Percentiles rank a stretch among this genome's conserved stretches.
These are phyloP conservation scores for Aspergillus conjunctus DNA, from an alignment of 495 filamentous ascomycete species.

Conservation along the genomic window DNA sequence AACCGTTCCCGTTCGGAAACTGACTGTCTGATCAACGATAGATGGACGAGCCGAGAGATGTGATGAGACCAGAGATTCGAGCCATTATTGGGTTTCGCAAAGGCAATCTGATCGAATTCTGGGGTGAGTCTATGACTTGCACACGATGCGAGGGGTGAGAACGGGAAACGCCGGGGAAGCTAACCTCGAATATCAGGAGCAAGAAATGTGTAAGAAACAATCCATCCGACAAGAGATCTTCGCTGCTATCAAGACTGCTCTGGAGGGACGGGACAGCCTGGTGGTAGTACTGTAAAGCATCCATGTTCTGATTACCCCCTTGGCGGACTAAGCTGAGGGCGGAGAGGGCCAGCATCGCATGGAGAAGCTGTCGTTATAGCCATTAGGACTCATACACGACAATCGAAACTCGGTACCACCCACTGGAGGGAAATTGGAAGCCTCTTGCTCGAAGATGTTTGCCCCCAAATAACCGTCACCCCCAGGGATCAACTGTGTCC, in stretches of 20 bases:
- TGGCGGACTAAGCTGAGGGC: conserved; percentile 57
- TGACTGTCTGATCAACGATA: conserved; percentile 49
- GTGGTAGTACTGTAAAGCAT: conserved; percentile 59
- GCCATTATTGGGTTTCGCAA: conserved; percentile 42
- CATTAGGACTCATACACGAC: conserved; percentile 18
- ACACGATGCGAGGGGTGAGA: background rate
- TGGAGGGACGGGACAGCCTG: conserved; percentile 55
- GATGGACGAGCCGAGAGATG: conserved; percentile 55
- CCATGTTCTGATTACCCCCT: conserved; percentile 45
- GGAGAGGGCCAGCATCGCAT: conserved; percentile 63
- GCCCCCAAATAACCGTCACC: conserved; percentile 34
- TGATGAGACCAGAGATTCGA: conserved; percentile 59
- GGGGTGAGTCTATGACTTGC: background rate
- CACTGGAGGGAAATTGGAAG: conserved; percentile 55
- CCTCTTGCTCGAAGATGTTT: conserved; percentile 53
- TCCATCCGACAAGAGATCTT: conserved; percentile 59
- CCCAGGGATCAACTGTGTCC: conserved; percentile 39
- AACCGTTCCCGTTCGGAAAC: conserved; percentile 50
- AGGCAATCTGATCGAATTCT: conserved; percentile 41
- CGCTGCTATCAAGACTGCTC: conserved; percentile 43
- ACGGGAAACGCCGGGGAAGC: conserved; percentile 3
- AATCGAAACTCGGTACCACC: conserved; percentile 26
- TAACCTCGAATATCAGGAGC: conserved; percentile 61
- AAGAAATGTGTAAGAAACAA: conserved; percentile 61
- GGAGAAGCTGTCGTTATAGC: conserved; percentile 48